These are phyloP conservation scores for Suillus hirtellus DNA, from an alignment of 768 basidiomycete species.

Conservation along the genomic window DNA sequence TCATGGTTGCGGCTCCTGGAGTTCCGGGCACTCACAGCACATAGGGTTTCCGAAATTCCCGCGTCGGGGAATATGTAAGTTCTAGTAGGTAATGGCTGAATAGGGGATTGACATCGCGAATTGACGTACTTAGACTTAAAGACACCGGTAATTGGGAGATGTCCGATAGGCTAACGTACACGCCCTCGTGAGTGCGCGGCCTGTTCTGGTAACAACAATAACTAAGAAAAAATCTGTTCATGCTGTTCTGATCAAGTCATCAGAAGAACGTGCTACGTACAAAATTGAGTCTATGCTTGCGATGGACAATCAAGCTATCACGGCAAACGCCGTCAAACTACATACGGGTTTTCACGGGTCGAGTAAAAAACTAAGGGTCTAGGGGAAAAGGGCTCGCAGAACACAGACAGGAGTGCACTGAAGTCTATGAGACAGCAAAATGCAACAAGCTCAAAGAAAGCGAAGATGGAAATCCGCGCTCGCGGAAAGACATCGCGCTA, in stretches of 20 bases:
- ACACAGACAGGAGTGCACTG: neutral
- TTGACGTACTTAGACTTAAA: slow-evolving; percentile 3
- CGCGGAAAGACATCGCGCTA: neutral
- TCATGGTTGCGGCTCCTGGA: slow-evolving; percentile 1
- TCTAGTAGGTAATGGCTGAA: neutral
- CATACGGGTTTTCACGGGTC: neutral
- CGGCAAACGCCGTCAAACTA: neutral
- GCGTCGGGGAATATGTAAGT: slow-evolving; percentile 2
- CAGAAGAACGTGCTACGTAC: neutral
- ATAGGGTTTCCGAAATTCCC: neutral
- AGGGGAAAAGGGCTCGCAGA: neutral
- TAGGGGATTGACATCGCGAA: neutral
- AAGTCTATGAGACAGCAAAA: neutral
- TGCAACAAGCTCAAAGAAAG: neutral
- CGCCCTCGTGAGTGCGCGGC: neutral
- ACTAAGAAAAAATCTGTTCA: neutral
- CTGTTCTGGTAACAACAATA: neutral
- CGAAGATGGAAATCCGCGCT: neutral
- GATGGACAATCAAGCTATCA: neutral
- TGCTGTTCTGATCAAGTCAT: neutral
- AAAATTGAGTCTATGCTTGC: neutral
- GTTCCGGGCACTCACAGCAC: neutral
- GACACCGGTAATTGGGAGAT: neutral
- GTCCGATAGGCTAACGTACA: neutral
- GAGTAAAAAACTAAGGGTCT: neutral